These are phyloP conservation scores for Bisporella sp. DNA, from an alignment of 2,329 filamentous ascomycete genomes.

Conservation along the genomic window DNA sequence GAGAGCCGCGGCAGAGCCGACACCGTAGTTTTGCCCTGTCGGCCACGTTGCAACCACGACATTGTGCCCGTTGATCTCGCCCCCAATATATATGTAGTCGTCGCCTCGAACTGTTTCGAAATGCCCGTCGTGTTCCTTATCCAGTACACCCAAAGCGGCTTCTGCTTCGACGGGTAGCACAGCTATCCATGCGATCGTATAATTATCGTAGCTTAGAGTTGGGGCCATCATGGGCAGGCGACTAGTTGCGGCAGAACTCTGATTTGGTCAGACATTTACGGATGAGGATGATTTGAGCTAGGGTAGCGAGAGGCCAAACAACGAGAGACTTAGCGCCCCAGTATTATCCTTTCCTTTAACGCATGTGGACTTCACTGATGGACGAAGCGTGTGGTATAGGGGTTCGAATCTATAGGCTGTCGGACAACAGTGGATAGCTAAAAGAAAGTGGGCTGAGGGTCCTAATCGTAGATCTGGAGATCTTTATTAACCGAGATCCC, in stretches of 20 bases:
- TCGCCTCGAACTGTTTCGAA: conserved; percentile 28
- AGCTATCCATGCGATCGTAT: conserved; percentile 32
- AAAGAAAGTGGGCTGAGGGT: too few species aligned
- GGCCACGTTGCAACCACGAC: conserved; percentile 30
- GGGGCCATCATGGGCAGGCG: background rate
- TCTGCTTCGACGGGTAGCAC: conserved; percentile 31
- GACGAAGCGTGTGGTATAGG: too few species aligned
- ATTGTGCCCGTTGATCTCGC: conserved; percentile 31
- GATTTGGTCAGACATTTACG: too few species aligned
- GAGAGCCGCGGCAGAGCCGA: conserved; percentile 27
- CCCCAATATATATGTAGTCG: conserved; percentile 32
- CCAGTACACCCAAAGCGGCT: conserved; percentile 30
- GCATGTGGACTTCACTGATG: too few species aligned
- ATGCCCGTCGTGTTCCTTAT: conserved; percentile 25
- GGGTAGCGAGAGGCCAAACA: too few species aligned
- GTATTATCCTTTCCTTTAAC: too few species aligned
- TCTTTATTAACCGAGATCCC: too few species aligned
- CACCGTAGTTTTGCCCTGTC: conserved; percentile 29
- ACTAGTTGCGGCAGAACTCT: background rate
- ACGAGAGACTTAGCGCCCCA: too few species aligned
- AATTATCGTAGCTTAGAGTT: conserved; percentile 9
- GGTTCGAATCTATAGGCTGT: too few species aligned
- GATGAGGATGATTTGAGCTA: too few species aligned
- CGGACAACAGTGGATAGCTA: too few species aligned
- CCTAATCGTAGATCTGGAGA: too few species aligned